phyloP scores from a whole-genome alignment of 495 filamentous ascomycete species.

The Rusavskia elegans region DNA sequence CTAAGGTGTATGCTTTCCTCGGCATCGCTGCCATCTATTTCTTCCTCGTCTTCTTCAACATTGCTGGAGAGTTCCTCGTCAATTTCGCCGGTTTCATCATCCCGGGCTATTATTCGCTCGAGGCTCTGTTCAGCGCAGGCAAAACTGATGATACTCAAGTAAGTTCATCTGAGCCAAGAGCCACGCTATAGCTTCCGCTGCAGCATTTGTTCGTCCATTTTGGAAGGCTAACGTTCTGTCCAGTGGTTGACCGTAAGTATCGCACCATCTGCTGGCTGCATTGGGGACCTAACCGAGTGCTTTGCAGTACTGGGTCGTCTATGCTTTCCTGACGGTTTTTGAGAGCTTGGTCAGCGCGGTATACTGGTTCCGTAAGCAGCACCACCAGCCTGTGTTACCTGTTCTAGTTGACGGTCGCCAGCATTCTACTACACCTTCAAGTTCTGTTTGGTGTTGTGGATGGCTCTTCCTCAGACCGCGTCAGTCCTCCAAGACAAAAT shows the following conservation, averaged over 20 bases:
- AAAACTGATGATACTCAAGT: slow-evolving; percentile 88
- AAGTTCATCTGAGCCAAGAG: slow-evolving; percentile 11
- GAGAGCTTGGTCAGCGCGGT: slow-evolving; percentile 87
- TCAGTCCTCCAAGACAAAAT: slow-evolving; percentile 29
- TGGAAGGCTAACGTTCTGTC: slow-evolving; percentile 5
- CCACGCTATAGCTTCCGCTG: too few species aligned
- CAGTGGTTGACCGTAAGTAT: slow-evolving; percentile 53
- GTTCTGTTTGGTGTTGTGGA: slow-evolving; percentile 91
- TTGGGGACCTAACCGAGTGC: background rate
- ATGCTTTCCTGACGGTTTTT: slow-evolving; percentile 78
- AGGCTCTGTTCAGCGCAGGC: slow-evolving; percentile 66
- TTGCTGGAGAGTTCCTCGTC: slow-evolving; percentile 88
- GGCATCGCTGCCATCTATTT: slow-evolving; percentile 78
- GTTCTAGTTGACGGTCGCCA: slow-evolving; percentile 9
- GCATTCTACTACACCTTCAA: slow-evolving; percentile 99
- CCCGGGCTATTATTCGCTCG: slow-evolving; percentile 89
- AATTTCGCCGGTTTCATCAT: slow-evolving; percentile 91
- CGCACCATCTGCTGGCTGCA: background rate
- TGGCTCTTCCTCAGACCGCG: slow-evolving; percentile 85
- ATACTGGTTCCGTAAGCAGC: slow-evolving; percentile 83
- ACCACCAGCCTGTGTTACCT: background rate
- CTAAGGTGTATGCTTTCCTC: slow-evolving; percentile 91
- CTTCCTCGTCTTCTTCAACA: slow-evolving; percentile 98
- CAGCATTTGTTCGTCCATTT: too few species aligned
- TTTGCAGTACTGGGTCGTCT: slow-evolving; percentile 89